These are phyloP conservation scores for Didymosphaeria variabile DNA, from an alignment of 2,329 filamentous ascomycete species.

Conservation along the genomic window DNA sequence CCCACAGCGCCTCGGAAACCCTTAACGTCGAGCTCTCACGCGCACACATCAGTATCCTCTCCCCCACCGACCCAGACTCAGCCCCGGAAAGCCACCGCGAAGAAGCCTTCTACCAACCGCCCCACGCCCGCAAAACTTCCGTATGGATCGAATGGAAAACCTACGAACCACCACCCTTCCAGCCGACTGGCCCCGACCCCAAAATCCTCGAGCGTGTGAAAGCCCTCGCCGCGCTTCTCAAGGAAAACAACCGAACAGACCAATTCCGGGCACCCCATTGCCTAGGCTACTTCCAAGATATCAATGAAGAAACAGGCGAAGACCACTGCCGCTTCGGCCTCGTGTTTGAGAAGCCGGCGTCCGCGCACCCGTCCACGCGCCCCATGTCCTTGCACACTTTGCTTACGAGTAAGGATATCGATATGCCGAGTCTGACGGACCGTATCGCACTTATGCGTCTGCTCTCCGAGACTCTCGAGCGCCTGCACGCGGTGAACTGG, in stretches of 20 bases:
- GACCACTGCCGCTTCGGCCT: slow-evolving; percentile 59
- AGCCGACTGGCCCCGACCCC: slow-evolving; percentile 31
- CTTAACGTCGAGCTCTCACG: slow-evolving; percentile 32
- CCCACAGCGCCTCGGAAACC: slow-evolving; percentile 30
- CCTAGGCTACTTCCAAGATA: slow-evolving; percentile 48
- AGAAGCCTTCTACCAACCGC: slow-evolving; percentile 40
- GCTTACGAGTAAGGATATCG: slow-evolving; percentile 40
- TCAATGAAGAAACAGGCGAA: slow-evolving; percentile 25
- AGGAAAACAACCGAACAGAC: slow-evolving; percentile 38
- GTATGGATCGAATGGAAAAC: slow-evolving; percentile 53
- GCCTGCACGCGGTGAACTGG: slow-evolving; percentile 66
- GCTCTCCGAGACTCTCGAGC: slow-evolving; percentile 63
- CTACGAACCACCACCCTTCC: slow-evolving; percentile 34
- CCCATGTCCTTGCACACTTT: slow-evolving; percentile 61
- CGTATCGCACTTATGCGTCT: slow-evolving; percentile 62
- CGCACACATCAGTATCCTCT: slow-evolving; percentile 28
- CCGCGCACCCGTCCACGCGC: slow-evolving; percentile 48
- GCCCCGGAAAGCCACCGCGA: slow-evolving; percentile 35
- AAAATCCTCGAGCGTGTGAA: slow-evolving; percentile 43
- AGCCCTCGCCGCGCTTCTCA: slow-evolving; percentile 44
- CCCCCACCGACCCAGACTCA: slow-evolving; percentile 19
- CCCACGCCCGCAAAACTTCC: slow-evolving; percentile 23
- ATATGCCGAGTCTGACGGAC: slow-evolving; percentile 60
- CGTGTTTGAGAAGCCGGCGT: slow-evolving; percentile 61
- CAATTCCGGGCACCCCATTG: slow-evolving; percentile 47